Percentiles rank a stretch among this genome's conserved stretches.
Evolutionary conservation across 148 eudicot species (phyloP).

Genomic region (Nepenthes gracilis): DNA sequence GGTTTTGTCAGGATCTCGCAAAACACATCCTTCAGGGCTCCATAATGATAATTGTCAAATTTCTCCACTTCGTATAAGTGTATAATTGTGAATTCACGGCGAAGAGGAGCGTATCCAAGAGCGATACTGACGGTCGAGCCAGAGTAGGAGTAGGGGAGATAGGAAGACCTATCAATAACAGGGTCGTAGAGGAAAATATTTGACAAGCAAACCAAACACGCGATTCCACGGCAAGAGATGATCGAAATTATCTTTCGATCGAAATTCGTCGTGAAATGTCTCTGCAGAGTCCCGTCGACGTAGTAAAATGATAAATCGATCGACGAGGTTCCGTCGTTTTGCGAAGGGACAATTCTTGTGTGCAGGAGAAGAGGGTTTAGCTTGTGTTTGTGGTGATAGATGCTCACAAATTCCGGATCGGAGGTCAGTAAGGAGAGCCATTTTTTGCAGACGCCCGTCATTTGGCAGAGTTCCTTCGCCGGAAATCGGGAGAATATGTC

Average conservation of each 20-base stretch:
- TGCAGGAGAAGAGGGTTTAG: slow-evolving; percentile 22
- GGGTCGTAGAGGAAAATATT: slow-evolving; percentile 19
- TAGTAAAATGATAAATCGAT: slow-evolving; percentile 11
- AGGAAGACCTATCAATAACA: slow-evolving; percentile 7
- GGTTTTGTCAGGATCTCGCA: slow-evolving; percentile 22
- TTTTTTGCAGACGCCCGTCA: slow-evolving; percentile 16
- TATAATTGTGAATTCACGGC: slow-evolving; percentile 15
- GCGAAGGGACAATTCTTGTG: background rate
- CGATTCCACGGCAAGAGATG: slow-evolving; percentile 18
- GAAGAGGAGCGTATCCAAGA: slow-evolving; percentile 15
- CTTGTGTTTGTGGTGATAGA: slow-evolving; percentile 25
- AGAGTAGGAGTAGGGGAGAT: slow-evolving; percentile 13
- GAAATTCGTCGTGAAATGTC: slow-evolving; percentile 13
- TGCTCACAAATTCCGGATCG: slow-evolving; percentile 16
- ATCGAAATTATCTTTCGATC: slow-evolving; percentile 7
- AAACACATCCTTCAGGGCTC: slow-evolving; percentile 13
- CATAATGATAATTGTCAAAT: slow-evolving; percentile 27
- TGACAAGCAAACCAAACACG: slow-evolving; percentile 17
- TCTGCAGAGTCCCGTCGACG: slow-evolving; percentile 18
- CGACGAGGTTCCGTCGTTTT: background rate
- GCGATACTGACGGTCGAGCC: slow-evolving; percentile 15
- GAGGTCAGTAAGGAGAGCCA: slow-evolving; percentile 8
- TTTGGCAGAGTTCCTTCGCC: slow-evolving; percentile 14
- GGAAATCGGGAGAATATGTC: slow-evolving; percentile 27
- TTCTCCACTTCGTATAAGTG: slow-evolving; percentile 19